Evolutionary conservation across 2,329 filamentous ascomycete species (phyloP).

Genomic region (Hypomyces rosellus): DNA sequence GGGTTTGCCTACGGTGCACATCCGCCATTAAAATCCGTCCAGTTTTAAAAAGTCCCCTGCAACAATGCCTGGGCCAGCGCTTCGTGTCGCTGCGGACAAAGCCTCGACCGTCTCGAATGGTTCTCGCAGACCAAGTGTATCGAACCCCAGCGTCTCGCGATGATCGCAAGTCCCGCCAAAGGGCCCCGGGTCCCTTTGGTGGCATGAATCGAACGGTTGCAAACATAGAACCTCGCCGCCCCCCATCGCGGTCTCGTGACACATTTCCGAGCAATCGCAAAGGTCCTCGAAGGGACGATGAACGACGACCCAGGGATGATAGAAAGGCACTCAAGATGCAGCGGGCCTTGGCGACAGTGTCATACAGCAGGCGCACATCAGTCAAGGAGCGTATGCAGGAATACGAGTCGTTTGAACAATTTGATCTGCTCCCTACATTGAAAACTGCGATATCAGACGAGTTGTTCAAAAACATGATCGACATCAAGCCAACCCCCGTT

Average conservation of each 20-base stretch:
- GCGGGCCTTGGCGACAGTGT: constrained; percentile 64
- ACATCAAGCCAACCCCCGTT: constrained; percentile 78
- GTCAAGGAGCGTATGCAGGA: constrained; percentile 54
- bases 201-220: constrained; percentile 51
- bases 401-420: constrained; percentile 73
- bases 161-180: constrained; percentile 30
- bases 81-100: constrained; percentile 28
- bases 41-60: constrained; percentile 15
- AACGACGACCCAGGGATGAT: constrained; percentile 32
- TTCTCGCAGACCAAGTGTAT: constrained; percentile 48
- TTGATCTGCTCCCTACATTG: constrained; percentile 66
- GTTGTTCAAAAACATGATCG: constrained; percentile 65
- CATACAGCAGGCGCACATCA: constrained; percentile 59
- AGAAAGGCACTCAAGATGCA: constrained; percentile 93
- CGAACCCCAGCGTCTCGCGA: constrained; percentile 30
- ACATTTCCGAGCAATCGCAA: constrained; percentile 16
- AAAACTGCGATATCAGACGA: constrained; percentile 66
- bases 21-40: constrained; percentile 11
- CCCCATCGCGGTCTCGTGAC: constrained; percentile 14
- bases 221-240: constrained; percentile 25
- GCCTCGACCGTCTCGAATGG: constrained; percentile 49
- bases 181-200: constrained; percentile 44
- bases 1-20: constrained; percentile 16
- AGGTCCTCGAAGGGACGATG: constrained; percentile 24
- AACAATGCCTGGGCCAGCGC: constrained; percentile 30